Base-by-base conservation (phyloP, 2,329 filamentous ascomycete genomes). In the Curvularia sp. region DNA sequence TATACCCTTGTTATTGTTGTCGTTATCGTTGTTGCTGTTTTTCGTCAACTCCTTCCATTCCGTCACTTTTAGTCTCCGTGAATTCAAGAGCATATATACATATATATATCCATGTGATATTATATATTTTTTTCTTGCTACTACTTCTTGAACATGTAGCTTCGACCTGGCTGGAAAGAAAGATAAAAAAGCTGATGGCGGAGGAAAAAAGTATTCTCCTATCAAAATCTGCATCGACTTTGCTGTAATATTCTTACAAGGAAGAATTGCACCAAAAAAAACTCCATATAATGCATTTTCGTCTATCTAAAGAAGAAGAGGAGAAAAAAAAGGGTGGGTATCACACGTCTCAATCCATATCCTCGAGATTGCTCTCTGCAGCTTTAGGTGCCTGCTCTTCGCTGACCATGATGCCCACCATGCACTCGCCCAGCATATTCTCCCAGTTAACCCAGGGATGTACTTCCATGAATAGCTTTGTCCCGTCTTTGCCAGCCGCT, bases 371-470 rank as follows among this genome's bases (percentile, higher is more conserved):
- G 45, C 75, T 73, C 15, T 36, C 41, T 19, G 3, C 15, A 18
- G 39, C 28, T 19, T 32, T 61, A 4, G 49, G 59, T n/a, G 65
- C 74, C 56, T 83, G 80, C 57, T 82, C 78, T 68, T 88, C 85
- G 13, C 80, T 78, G 38, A 88, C 86, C 70, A 87, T 72, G 32
- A 88, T 85, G 1, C 86, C 86, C 3, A 89, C 83, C 52, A 87
- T 68, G 71, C 86, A 88, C 64, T 86, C 82, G 18, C 81, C 81
- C 55, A 89, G 68, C 79, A 89, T 88, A 15, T 86, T 86, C 74
- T 89, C 86, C 86, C 86, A 89, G 59, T 88, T 89, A 15, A 89
- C 86, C 86, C 86, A 89, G 3, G 86, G 86, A 77, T 89, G 86
- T 13, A 87, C 80, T 67, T 89, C 86, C 73, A 84, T 81, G 68